These are phyloP conservation scores for Dryas integrifolia DNA, from an alignment of 331 rosid genomes.

Conservation along the genomic window DNA sequence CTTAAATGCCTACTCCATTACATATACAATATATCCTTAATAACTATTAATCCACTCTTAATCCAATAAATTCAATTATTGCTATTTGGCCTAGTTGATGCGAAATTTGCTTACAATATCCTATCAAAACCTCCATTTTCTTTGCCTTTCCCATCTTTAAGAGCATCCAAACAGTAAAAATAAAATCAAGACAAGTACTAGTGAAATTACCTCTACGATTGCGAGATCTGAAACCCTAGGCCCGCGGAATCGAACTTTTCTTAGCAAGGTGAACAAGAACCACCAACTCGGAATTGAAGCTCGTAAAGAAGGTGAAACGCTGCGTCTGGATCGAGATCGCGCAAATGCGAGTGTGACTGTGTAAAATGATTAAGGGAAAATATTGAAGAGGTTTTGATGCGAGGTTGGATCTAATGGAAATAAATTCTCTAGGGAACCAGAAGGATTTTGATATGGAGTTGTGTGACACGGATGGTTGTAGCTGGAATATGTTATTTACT, in stretches of 20 bases:
- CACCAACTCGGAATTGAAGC: background rate
- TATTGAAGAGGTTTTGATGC: background rate
- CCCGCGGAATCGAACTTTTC: slow-evolving; percentile 18
- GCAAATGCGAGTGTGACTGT: background rate
- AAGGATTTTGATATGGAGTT: background rate
- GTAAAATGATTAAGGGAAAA: background rate
- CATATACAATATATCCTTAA: background rate
- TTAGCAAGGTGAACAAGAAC: background rate
- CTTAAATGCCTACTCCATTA: slow-evolving; percentile 10
- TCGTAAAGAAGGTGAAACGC: slow-evolving; percentile 30
- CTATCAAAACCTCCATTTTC: background rate
- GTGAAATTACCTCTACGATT: slow-evolving; percentile 31
- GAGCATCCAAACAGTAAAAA: background rate
- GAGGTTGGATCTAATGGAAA: slow-evolving; percentile 15
- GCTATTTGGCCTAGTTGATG: background rate
- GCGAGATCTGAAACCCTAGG: slow-evolving; percentile 49
- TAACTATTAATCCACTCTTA: background rate
- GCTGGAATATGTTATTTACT: background rate
- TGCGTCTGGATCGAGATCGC: slow-evolving; percentile 47
- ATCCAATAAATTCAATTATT: background rate
- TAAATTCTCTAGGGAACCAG: background rate
- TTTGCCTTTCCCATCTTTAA: background rate
- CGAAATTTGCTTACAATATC: background rate
- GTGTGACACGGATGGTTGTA: slow-evolving; percentile 1
- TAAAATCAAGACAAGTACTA: background rate